A percentile compares a stretch with the other conserved stretches of the same genome.
Conservation (phyloP, 2,329 filamentous ascomycete species). For the Eurotiales sp. region DNA sequence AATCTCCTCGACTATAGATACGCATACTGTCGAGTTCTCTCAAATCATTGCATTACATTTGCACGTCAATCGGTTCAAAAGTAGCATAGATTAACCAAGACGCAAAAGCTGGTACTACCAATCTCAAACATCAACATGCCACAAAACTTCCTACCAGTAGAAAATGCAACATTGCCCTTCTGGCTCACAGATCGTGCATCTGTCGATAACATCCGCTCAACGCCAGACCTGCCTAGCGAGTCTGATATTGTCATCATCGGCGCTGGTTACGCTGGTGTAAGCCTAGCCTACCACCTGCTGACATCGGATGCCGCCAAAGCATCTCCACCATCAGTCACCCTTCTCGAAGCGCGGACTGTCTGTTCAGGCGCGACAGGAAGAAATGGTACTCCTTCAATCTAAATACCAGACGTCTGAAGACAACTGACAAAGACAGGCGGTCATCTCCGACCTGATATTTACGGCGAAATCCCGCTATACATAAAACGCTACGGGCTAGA, state of each 20-base stretch:
- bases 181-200: constrained; percentile 41
- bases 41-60: no score
- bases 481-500: constrained; percentile 34
- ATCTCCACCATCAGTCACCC: constrained; percentile 1
- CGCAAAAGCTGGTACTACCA: no score
- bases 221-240: constrained; percentile 35
- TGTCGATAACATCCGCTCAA: constrained; percentile 40
- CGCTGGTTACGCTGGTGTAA: constrained; percentile 46
- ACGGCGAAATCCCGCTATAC: constrained; percentile 37
- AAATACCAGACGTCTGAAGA: background rate
- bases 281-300: constrained; percentile 43
- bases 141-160: constrained; percentile 4
- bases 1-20: no score
- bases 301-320: constrained; percentile 3
- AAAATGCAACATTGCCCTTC: constrained; percentile 26
- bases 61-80: no score
- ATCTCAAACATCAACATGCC: background rate
- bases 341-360: constrained; percentile 24
- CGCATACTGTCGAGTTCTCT: no score
- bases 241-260: constrained; percentile 49
- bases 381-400: constrained; percentile 31
- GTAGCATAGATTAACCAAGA: no score
- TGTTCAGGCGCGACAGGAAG: constrained; percentile 40
- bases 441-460: constrained; percentile 43
- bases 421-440: constrained; percentile 26